Percentiles rank a stretch among this genome's conserved stretches.
phyloP scores from a whole-genome alignment of 352 stramenopile species.

The Globisporangium perplexum region DNA sequence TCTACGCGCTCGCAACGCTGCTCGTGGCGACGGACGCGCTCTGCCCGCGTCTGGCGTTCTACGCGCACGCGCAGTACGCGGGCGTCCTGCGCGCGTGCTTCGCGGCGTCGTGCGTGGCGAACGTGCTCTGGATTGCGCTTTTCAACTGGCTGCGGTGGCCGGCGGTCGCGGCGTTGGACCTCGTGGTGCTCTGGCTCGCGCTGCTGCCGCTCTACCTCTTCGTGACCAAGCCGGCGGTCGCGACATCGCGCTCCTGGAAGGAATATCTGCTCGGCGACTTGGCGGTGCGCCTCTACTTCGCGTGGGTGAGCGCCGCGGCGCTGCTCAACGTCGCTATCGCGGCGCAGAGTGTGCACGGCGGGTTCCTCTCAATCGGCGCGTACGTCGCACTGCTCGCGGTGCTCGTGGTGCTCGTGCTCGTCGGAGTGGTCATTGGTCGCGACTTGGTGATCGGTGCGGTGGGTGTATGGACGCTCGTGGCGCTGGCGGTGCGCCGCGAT shows the following conservation, averaged over 20 bases:
- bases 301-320: slow-evolving; percentile 48
- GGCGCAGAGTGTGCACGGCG: slow-evolving; percentile 25
- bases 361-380: slow-evolving; percentile 28
- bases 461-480: slow-evolving; percentile 41
- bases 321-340: slow-evolving; percentile 52
- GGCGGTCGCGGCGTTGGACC: slow-evolving; percentile 28
- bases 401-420: slow-evolving; percentile 30
- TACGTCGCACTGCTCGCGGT: slow-evolving; percentile 43
- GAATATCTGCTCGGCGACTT: slow-evolving; percentile 57
- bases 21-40: slow-evolving; percentile 17
- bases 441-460: slow-evolving; percentile 54
- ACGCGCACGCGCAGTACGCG: slow-evolving; percentile 4
- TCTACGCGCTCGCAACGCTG: slow-evolving; percentile 17
- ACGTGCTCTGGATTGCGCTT: slow-evolving; percentile 15
- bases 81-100: slow-evolving; percentile 15
- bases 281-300: slow-evolving; percentile 55
- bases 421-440: slow-evolving; percentile 32
- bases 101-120: slow-evolving; percentile 11
- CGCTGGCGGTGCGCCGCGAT: slow-evolving; percentile 35
- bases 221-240: slow-evolving; percentile 28
- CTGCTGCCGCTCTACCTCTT: slow-evolving; percentile 61
- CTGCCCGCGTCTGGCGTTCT: slow-evolving; percentile 14
- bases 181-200: slow-evolving; percentile 51
- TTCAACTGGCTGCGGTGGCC: slow-evolving; percentile 26
- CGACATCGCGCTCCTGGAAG: slow-evolving; percentile 31